Base-by-base conservation (phyloP, 148 eudicot genomes). In the Heliosperma pusillum region DNA sequence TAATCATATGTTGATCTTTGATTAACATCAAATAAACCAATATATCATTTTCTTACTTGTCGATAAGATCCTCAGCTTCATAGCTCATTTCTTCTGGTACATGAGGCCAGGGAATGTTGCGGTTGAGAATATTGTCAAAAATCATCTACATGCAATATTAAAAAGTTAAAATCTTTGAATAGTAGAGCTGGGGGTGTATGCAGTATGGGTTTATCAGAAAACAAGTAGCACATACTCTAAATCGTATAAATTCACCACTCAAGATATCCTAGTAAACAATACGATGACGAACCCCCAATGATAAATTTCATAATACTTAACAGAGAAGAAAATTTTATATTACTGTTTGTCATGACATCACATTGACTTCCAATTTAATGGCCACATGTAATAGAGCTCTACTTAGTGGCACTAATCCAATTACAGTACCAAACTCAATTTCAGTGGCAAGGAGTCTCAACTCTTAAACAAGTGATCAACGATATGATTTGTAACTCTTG, bases 61-160 rank as follows among this genome's bases (percentile, higher is more conserved):
- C 97, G 65, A 95, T 92, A 62, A 95, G 90, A 86, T 92, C 94
- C 8, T 79, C 81, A 59, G 97, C 89, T 77, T 92, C 96, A 53
- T 69, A 79, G 84, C 97, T 92, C 97, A 95, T 89, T 82, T 95
- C 99, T 64, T 95, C 96, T 20, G 97, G 96, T 22, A 88, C 97
- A 25, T 40, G 73, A 68, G 99, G 99, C 99, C 99, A 95, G 29
- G 94, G 97, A 71, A 95, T 88, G 70, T 95, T 92, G 29, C 92
- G 92, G 47, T 95, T 95, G 82, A 95, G 94, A 74, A 95, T 95
- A 80, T 95, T 95, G 80, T 90, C 97, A 79, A 95, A 95, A 84
- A 95, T 95, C 81, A 83, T 90, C 99, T 95, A 77, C 30, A 77
- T 17, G 64, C 66, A 56, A 72, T 60, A 13, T 17, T 78, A 50